Evolutionary conservation across 2,329 filamentous ascomycete genomes (phyloP), one percentile per base, ranked within the genome.

Genomic region (Alternaria gaisen): DNA sequence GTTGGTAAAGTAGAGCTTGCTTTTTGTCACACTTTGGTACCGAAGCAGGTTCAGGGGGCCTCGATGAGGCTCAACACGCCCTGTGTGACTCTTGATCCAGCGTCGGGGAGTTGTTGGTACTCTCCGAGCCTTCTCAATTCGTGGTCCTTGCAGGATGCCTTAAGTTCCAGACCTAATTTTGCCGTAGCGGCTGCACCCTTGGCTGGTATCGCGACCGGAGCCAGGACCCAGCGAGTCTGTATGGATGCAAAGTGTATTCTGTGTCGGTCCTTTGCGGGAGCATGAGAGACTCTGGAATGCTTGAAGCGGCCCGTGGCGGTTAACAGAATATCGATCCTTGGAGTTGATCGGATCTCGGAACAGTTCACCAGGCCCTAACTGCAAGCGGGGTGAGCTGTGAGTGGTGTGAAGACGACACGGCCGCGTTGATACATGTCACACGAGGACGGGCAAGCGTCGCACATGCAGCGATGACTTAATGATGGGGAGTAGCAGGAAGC

Each of bases 331-430:
- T 62, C 54, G 56, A 53, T 43, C 18, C 44, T 41, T 28, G 26
- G 14, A 46, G 30, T 41, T 54, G 22, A 32, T 55, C 48, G 52
- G 61, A 68, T 57, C 56, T 66, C 56, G 61, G 63, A 58, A 58
- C 44, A 38, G 38, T 46, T 54, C 30, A 34, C 36, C 46, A 44
- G 42, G 47, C 24, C 38, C 55, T n/a, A 52, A 40, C 16, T 52
- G 20, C 46, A 55, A 52, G 53, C 58, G 38, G 58, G 56, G 47
- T 60, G 34, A 36, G 38, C 47, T 34, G 42, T 51, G 32, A 28
- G 56, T 65, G 59, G 61, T 60, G 60, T 69, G 65, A 83, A 7
- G 79, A 76, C 22, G 22, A 40, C 16, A 68, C 72, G 61, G 61
- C 54, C 44, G 53, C 56, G 46, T 32, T 46, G 32, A 53, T 36